Evolutionary conservation across 2,329 filamentous ascomycete genomes (phyloP).

Genomic region (Aspergillus piperis): DNA sequence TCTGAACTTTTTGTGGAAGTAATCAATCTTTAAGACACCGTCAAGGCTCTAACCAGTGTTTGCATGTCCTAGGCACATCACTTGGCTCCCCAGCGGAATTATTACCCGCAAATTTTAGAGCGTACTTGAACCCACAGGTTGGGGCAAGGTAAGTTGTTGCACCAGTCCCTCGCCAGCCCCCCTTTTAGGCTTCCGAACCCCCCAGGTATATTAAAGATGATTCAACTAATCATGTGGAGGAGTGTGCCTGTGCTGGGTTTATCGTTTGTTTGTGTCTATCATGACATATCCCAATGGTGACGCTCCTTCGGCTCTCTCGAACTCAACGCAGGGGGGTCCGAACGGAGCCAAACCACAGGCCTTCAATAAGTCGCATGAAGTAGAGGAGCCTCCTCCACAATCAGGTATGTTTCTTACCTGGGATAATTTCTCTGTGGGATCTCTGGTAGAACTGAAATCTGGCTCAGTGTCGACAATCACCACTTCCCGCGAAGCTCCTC

Average conservation of each 20-base stretch:
- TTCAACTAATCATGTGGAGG: background rate
- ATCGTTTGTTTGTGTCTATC: background rate
- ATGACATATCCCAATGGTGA: slow-evolving; percentile 19
- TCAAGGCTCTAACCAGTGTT: background rate
- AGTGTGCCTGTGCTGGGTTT: background rate
- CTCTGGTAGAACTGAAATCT: background rate
- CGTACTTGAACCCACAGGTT: background rate
- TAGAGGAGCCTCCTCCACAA: slow-evolving; percentile 4
- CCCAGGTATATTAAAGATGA: background rate
- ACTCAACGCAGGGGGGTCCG: slow-evolving; percentile 5
- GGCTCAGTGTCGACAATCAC: slow-evolving; percentile 12
- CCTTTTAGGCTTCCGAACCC: background rate
- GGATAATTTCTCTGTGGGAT: background rate
- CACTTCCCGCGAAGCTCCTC: slow-evolving; percentile 9
- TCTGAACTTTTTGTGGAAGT: background rate
- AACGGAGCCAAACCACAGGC: background rate
- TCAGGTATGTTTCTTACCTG: slow-evolving; percentile 15
- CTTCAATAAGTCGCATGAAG: background rate
- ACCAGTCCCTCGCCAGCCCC: background rate
- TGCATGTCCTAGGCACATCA: background rate
- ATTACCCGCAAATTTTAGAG: background rate
- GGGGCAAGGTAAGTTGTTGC: slow-evolving; percentile 10
- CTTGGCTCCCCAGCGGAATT: background rate
- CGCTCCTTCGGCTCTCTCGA: slow-evolving; percentile 10
- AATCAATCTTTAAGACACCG: background rate